Conservation (phyloP, 345 rosid genomes). For the Reutealis trisperma region DNA sequence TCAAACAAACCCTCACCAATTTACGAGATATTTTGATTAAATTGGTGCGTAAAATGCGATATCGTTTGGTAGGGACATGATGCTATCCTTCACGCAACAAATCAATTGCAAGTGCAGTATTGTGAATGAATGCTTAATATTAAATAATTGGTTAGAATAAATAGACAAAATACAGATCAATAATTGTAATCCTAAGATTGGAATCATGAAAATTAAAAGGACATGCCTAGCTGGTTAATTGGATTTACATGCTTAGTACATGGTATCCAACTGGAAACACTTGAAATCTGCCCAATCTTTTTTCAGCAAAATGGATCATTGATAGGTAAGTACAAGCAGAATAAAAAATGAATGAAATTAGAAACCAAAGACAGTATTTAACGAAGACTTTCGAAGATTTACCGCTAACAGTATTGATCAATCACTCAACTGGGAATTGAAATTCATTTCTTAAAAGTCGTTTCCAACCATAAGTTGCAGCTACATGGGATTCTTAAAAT, state of each 20-base stretch:
- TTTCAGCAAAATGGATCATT: background rate
- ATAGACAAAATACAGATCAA: background rate
- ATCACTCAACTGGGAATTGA: constrained; percentile 15
- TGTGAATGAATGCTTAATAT: too few relatives aligned
- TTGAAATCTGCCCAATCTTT: background rate
- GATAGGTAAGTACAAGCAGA: too few relatives aligned
- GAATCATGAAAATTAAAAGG: background rate
- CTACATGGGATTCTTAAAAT: background rate
- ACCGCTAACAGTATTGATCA: background rate
- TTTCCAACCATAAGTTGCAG: constrained; percentile 1
- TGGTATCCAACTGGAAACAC: background rate
- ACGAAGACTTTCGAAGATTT: background rate
- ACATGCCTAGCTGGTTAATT: background rate
- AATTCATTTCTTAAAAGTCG: background rate
- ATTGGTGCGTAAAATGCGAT: too few relatives aligned
- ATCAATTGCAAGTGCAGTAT: too few relatives aligned
- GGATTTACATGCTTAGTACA: background rate
- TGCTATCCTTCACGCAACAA: too few relatives aligned
- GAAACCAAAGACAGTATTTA: background rate
- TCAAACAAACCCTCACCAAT: too few relatives aligned
- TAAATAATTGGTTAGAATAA: too few relatives aligned
- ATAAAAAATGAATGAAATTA: background rate
- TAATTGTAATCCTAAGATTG: background rate
- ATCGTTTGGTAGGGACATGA: too few relatives aligned
- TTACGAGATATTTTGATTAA: too few relatives aligned